These are phyloP conservation scores for Penicillium polonicum DNA, from an alignment of 2,329 filamentous ascomycete genomes.

Conservation along the genomic window DNA sequence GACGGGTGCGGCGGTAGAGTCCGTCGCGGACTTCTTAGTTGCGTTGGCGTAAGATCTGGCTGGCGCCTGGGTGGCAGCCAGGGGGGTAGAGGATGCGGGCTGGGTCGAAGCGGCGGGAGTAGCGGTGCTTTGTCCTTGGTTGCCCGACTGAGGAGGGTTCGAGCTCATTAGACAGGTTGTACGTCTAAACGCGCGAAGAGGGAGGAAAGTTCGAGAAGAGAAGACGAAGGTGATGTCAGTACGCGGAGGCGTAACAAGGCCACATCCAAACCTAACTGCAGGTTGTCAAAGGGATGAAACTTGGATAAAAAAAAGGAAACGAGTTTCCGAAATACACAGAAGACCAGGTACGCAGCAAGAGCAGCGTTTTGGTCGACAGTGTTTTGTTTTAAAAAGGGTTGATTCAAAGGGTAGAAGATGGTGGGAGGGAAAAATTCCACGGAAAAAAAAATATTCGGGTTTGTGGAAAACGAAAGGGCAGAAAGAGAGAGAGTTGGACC, in stretches of 20 bases:
- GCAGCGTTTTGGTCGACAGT: conserved; percentile 23
- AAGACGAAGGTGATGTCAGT: conserved; percentile 27
- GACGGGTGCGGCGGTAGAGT: conserved; percentile 51
- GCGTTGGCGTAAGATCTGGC: conserved; percentile 61
- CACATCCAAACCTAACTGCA: conserved; percentile 28
- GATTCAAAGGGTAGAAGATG: conserved; percentile 14
- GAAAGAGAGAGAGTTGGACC: neutral
- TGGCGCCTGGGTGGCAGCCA: conserved; percentile 50
- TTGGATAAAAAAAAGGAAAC: conserved; percentile 15
- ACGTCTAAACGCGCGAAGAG: conserved; percentile 28
- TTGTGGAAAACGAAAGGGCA: conserved; percentile 16
- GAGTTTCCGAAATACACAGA: conserved; percentile 21
- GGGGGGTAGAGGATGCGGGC: conserved; percentile 50
- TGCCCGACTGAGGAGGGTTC: conserved; percentile 50
- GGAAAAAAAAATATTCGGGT: conserved; percentile 20
- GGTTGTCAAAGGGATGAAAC: conserved; percentile 12
- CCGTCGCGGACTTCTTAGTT: conserved; percentile 59
- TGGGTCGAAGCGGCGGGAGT: conserved; percentile 40
- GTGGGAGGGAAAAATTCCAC: conserved; percentile 26
- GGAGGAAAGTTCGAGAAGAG: neutral
- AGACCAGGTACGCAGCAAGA: conserved; percentile 24
- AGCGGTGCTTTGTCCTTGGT: conserved; percentile 49
- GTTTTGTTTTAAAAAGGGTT: conserved; percentile 5
- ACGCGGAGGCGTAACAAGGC: conserved; percentile 22
- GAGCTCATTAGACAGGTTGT: conserved; percentile 60